phyloP scores from a whole-genome alignment of 78 protist species.

The Dictyostelium firmibasis region DNA sequence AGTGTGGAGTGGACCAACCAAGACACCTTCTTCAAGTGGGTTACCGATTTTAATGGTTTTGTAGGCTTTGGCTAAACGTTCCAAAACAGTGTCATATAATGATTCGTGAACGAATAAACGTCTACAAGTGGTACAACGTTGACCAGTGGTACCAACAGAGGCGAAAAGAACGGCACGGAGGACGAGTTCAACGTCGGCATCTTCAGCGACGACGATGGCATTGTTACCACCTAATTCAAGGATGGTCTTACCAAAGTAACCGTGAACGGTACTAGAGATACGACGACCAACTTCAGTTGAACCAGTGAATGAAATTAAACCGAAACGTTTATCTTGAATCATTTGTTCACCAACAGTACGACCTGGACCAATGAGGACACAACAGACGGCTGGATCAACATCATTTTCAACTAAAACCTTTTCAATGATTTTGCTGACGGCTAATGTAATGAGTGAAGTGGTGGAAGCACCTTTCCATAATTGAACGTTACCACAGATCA shows the following conservation, averaged over 20 bases:
- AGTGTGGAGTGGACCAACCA: slow-evolving; percentile 94
- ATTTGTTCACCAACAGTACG: slow-evolving; percentile 89
- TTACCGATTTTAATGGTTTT: slow-evolving; percentile 80
- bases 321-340: slow-evolving; percentile 80
- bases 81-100: slow-evolving; percentile 82
- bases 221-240: slow-evolving; percentile 96
- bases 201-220: slow-evolving; percentile 91
- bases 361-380: slow-evolving; percentile 86
- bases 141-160: slow-evolving; percentile 96
- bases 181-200: slow-evolving; percentile 91
- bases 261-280: slow-evolving; percentile 76
- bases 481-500: slow-evolving; percentile 86
- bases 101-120: slow-evolving; percentile 91
- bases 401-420: slow-evolving; percentile 84
- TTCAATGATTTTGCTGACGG: slow-evolving; percentile 85
- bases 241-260: slow-evolving; percentile 89
- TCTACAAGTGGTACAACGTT: slow-evolving; percentile 93
- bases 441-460: slow-evolving; percentile 83
- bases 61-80: slow-evolving; percentile 86
- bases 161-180: slow-evolving; percentile 87
- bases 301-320: slow-evolving; percentile 95
- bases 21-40: slow-evolving; percentile 82
- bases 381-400: slow-evolving; percentile 80
- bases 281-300: slow-evolving; percentile 85
- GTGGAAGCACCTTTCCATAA: slow-evolving; percentile 94